Evolutionary conservation across 2,329 filamentous ascomycete genomes (phyloP).

Genomic region (Ramularia endophylla): DNA sequence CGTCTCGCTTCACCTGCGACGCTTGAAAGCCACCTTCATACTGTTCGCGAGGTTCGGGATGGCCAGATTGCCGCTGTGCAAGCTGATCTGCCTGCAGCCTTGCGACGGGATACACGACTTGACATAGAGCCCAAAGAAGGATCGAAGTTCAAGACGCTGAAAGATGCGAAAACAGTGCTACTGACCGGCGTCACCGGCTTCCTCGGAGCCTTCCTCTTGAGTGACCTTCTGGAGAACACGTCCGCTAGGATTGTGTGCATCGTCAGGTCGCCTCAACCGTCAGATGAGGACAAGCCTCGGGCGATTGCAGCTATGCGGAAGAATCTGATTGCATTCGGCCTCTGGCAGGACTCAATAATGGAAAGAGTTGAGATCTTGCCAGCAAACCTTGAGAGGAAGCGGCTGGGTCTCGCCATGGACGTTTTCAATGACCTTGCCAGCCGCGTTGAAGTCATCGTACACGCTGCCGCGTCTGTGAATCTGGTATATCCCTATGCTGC

Average conservation of each 20-base stretch:
- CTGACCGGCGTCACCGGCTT: conserved; percentile 73
- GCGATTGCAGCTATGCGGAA: conserved; percentile 68
- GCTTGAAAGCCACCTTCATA: conserved; percentile 64
- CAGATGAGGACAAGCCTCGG: conserved; percentile 56
- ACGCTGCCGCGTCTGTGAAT: conserved; percentile 73
- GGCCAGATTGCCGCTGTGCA: conserved; percentile 69
- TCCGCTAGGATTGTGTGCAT: conserved; percentile 65
- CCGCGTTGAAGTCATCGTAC: conserved; percentile 66
- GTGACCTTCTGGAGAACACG: conserved; percentile 61
- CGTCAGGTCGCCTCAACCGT: conserved; percentile 65
- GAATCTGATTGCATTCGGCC: conserved; percentile 69
- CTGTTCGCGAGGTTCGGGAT: conserved; percentile 63
- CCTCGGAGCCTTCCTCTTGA: conserved; percentile 67
- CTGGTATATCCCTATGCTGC: conserved; percentile 77
- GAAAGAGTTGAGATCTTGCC: conserved; percentile 71
- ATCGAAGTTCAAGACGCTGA: conserved; percentile 52
- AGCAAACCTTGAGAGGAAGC: conserved; percentile 63
- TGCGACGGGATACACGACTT: conserved; percentile 61
- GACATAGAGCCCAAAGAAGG: conserved; percentile 52
- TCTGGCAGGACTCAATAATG: conserved; percentile 72
- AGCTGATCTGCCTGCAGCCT: conserved; percentile 64
- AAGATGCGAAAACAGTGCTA: conserved; percentile 62
- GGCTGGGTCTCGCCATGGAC: conserved; percentile 61
- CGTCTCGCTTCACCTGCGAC: conserved; percentile 67
- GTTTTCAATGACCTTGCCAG: conserved; percentile 59